Evolutionary conservation across 2,329 filamentous ascomycete species (phyloP), one percentile per base, ranked within the genome.

Genomic region (Raffaelea ambrosiae): DNA sequence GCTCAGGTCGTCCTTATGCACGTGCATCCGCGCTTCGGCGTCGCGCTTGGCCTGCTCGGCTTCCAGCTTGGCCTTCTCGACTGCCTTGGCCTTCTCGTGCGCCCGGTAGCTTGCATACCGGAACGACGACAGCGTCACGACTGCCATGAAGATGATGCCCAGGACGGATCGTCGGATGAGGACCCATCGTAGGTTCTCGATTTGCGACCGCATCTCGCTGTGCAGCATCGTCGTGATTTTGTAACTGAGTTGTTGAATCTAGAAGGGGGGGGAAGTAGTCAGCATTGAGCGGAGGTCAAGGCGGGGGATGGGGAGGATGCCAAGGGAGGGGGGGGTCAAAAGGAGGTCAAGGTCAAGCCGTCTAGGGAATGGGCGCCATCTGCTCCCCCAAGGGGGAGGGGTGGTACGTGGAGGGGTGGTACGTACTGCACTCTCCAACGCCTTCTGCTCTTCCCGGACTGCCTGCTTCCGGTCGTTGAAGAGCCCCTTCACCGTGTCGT

Each of bases 381-480:
- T n/a, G n/a, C n/a, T n/a, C n/a, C n/a, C n/a, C 26, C 26, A 13
- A 29, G 26, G 26, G 26, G 26, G 7, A 7, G 26, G 26, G n/a
- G n/a, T n/a, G n/a, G n/a, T n/a, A n/a, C n/a, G n/a, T n/a, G n/a
- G n/a, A n/a, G n/a, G n/a, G 7, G 21, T 20, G 13, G 36, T 5
- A 71, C 76, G 48, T 68, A 88, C 84, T 57, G 83, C 83, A 44
- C 85, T 86, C 61, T 97, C 91, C 60, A 87, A 84, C 7, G 76
- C 75, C 61, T 89, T 83, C 66, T 96, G 89, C 63, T 96, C 87
- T 64, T 91, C 86, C 47, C 89, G 74, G 2, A 95, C 89, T 2
- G 81, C 79, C 86, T 97, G 95, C 63, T 91, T 93, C 40, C 94
- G 81, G 62, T 98, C 91, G 60, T 97, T 91, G 63, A 97, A 96